Percentiles rank a stretch among this genome's conserved stretches.
These are phyloP conservation scores for Carallia pectinifolia DNA, from an alignment of 345 rosid species.

Conservation along the genomic window DNA sequence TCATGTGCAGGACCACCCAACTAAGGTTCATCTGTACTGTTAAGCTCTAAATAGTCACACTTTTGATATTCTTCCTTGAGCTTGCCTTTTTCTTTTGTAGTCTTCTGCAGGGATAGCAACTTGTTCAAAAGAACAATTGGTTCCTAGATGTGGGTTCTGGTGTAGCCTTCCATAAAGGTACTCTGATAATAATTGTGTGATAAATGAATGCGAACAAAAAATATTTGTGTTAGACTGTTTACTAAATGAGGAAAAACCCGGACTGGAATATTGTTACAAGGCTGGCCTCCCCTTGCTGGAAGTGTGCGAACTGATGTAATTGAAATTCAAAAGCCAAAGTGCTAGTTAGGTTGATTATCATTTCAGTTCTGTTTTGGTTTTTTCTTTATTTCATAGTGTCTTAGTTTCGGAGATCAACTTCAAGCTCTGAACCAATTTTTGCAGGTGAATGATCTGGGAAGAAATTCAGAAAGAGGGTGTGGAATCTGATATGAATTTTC, in stretches of 20 bases:
- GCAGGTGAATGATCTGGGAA: constrained; percentile 77
- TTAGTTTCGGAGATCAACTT: no score
- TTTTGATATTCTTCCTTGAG: constrained; percentile 14
- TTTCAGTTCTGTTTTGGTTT: background rate
- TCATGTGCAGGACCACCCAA: constrained; percentile 68
- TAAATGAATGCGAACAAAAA: no score
- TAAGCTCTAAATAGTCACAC: background rate
- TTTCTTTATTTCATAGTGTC: constrained; percentile 7
- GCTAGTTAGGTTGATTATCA: constrained; percentile 34
- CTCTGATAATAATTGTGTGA: constrained; percentile 13
- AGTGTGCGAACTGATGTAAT: background rate
- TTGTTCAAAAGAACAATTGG: constrained; percentile 69
- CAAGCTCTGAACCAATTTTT: background rate
- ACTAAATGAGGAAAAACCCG: no score
- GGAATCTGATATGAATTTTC: constrained; percentile 40
- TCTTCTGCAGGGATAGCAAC: constrained; percentile 73
- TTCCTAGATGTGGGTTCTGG: constrained; percentile 78
- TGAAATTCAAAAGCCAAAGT: constrained; percentile 65
- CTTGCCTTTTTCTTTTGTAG: constrained; percentile 31
- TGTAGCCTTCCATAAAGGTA: constrained; percentile 81
- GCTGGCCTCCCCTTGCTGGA: no score
- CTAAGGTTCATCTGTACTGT: constrained; percentile 48
- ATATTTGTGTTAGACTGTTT: no score
- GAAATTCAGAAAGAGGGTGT: constrained; percentile 55
- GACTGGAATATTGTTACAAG: no score